These are phyloP conservation scores for Septoria linicola DNA, from an alignment of 2,329 filamentous ascomycete species.

Conservation along the genomic window DNA sequence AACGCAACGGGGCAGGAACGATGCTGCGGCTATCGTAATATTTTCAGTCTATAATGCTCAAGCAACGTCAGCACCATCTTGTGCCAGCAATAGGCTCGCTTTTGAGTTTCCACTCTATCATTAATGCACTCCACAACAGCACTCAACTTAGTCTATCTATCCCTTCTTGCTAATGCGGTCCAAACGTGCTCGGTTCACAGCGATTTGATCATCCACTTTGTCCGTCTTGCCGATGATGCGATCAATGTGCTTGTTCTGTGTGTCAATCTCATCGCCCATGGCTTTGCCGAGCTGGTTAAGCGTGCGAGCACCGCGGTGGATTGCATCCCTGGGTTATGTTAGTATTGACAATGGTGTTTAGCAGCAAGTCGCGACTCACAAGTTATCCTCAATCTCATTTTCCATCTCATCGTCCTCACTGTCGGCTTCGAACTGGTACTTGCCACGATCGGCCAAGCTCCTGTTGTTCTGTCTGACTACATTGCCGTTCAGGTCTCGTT, in stretches of 20 bases:
- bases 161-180: constrained; percentile 56
- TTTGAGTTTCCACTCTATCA: too few species aligned
- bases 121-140: too few species aligned
- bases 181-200: constrained; percentile 71
- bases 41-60: too few species aligned
- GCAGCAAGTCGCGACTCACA: constrained; percentile 17
- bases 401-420: constrained; percentile 65
- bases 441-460: constrained; percentile 62
- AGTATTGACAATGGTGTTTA: constrained; percentile 24
- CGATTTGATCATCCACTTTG: constrained; percentile 75
- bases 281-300: constrained; percentile 72
- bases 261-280: constrained; percentile 71
- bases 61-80: too few species aligned
- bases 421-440: constrained; percentile 78
- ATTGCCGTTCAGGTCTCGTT: constrained; percentile 49
- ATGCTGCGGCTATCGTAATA: too few species aligned
- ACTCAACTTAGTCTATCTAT: constrained; percentile 7
- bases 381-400: constrained; percentile 45
- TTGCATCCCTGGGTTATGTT: constrained; percentile 44
- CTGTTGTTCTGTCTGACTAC: constrained; percentile 53
- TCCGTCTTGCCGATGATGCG: constrained; percentile 71
- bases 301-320: constrained; percentile 62
- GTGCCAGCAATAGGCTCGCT: too few species aligned
- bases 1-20: too few species aligned
- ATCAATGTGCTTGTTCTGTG: constrained; percentile 75